phyloP scores from a whole-genome alignment of 305 asterid species.

The Fraxinus baroniana region DNA sequence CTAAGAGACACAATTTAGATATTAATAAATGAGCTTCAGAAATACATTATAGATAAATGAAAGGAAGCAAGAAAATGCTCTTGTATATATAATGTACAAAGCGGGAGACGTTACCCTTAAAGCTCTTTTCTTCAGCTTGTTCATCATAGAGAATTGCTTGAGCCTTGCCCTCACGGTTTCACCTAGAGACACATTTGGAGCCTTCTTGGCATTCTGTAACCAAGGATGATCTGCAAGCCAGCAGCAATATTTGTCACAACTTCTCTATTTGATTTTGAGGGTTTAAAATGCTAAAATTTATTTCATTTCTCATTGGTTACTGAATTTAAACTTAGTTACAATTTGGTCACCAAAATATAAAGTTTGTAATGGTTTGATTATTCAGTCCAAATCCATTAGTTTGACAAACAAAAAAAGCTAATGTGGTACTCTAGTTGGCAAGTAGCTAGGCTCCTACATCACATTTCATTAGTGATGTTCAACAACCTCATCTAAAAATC shows the following conservation, averaged over 20 bases:
- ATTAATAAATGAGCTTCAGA: neutral
- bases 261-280: neutral
- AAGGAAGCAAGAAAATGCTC: conserved; percentile 6
- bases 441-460: neutral
- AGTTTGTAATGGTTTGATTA: neutral
- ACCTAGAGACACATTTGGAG: neutral
- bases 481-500: neutral
- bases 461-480: neutral
- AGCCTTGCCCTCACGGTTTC: neutral
- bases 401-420: neutral
- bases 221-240: conserved; percentile 31
- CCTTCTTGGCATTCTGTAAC: neutral
- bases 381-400: too few species aligned
- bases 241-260: conserved; percentile 1
- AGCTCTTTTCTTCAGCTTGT: conserved; percentile 30
- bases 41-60: neutral
- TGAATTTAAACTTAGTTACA: neutral
- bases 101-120: conserved; percentile 48
- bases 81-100: neutral
- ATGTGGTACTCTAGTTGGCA: neutral
- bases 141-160: neutral
- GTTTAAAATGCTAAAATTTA: neutral
- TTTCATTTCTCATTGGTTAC: neutral
- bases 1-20: too few species aligned
- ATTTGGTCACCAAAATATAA: neutral